Percentiles rank a stretch among this genome's conserved stretches.
Conservation (phyloP, 805 yeast species). For the Lachancea mirantina region DNA sequence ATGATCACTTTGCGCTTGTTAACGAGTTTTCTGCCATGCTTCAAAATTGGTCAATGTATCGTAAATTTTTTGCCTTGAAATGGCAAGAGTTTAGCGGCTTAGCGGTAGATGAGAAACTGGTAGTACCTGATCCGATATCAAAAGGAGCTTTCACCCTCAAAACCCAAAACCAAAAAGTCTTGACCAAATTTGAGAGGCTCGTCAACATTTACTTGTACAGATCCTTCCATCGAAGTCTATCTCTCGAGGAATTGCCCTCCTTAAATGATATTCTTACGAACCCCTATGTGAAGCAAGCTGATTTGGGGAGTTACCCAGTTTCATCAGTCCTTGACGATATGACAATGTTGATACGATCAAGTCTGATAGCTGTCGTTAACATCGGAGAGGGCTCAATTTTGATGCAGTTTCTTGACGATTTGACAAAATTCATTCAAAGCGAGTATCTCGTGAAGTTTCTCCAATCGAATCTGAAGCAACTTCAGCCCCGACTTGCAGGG, state of each 20-base stretch:
- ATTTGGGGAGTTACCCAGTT: conserved; percentile 42
- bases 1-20: conserved; percentile 31
- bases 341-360: conserved; percentile 61
- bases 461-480: conserved; percentile 21
- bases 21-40: conserved; percentile 69
- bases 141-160: conserved; percentile 25
- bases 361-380: conserved; percentile 57
- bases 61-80: conserved; percentile 61
- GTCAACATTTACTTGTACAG: conserved; percentile 62
- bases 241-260: conserved; percentile 72
- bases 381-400: conserved; percentile 49
- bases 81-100: conserved; percentile 44
- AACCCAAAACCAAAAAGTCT: conserved; percentile 35
- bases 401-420: conserved; percentile 22
- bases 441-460: conserved; percentile 26
- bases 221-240: conserved; percentile 74
- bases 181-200: conserved; percentile 57
- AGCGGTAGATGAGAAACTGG: conserved; percentile 6
- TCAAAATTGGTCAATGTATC: conserved; percentile 79
- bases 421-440: conserved; percentile 26
- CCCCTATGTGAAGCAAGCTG: conserved; percentile 18
- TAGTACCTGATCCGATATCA: conserved; percentile 21
- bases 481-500: conserved; percentile 22
- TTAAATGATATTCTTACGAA: conserved; percentile 30
- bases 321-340: conserved; percentile 85